Evolutionary conservation across 257 asterid genomes (phyloP).

Genomic region (Mitragyna speciosa): DNA sequence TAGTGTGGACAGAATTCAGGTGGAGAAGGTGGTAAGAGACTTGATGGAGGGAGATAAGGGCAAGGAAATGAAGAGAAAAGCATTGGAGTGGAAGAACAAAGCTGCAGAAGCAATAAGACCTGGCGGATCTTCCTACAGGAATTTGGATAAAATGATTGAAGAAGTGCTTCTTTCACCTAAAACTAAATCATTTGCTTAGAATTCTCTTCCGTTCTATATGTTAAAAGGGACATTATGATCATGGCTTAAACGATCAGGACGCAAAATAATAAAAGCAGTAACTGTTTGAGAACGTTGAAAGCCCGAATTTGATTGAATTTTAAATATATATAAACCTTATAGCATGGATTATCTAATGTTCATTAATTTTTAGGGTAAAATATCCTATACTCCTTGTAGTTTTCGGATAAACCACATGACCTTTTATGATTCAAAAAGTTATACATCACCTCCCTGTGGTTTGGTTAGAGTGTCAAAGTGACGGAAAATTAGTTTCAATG

Average conservation of each 20-base stretch:
- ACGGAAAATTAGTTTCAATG: too few species aligned
- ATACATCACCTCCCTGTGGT: too few species aligned
- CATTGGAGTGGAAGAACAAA: conserved; percentile 16
- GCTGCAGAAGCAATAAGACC: conserved; percentile 12
- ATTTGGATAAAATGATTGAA: conserved; percentile 20
- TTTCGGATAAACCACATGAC: too few species aligned
- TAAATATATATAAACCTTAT: too few species aligned
- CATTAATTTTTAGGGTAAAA: too few species aligned
- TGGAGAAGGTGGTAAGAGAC: conserved; percentile 16
- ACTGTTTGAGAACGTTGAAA: too few species aligned
- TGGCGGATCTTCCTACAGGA: conserved; percentile 21
- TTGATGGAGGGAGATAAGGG: conserved; percentile 18
- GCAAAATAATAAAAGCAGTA: too few species aligned
- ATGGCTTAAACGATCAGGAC: background rate
- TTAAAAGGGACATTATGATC: background rate
- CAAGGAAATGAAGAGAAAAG: conserved; percentile 15
- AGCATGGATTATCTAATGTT: too few species aligned
- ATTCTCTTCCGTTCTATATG: background rate
- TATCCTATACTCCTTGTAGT: too few species aligned
- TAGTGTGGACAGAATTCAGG: conserved; percentile 11
- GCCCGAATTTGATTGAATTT: too few species aligned
- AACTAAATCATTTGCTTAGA: background rate
- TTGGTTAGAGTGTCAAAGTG: too few species aligned
- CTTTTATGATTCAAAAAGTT: too few species aligned
- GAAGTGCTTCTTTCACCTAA: conserved; percentile 14